These are phyloP conservation scores for Spathaspora hagerdaliae DNA, from an alignment of 805 yeast species.

Conservation along the genomic window DNA sequence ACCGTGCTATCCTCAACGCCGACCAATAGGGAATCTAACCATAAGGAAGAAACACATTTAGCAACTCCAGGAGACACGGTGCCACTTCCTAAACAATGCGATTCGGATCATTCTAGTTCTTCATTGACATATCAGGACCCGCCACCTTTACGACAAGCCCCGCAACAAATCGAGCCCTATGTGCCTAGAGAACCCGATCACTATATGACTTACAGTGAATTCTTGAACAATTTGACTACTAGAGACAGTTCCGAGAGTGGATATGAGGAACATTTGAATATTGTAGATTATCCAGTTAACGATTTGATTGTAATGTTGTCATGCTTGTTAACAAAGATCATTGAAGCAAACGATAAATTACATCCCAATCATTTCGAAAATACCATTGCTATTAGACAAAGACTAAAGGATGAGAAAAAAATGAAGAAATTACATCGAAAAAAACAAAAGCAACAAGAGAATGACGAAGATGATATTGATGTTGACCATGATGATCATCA, in stretches of 20 bases:
- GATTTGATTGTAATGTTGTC: conserved; percentile 83
- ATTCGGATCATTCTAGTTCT: conserved; percentile 3
- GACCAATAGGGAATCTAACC: background rate
- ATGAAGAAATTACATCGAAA: conserved; percentile 21
- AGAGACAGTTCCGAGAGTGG: conserved; percentile 10
- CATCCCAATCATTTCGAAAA: conserved; percentile 64
- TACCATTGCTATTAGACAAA: conserved; percentile 39
- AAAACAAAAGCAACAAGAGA: conserved; percentile 1
- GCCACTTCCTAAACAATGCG: background rate
- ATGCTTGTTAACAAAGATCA: conserved; percentile 77
- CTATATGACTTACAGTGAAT: conserved; percentile 41
- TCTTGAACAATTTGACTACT: conserved; percentile 24
- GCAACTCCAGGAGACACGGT: background rate
- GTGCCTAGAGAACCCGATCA: conserved; percentile 30
- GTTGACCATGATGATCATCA: conserved; percentile 4
- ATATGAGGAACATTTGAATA: conserved; percentile 58
- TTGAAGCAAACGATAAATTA: conserved; percentile 82
- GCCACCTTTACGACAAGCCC: conserved; percentile 1
- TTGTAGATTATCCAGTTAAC: conserved; percentile 77
- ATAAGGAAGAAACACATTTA: too few species aligned
- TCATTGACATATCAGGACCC: conserved; percentile 3
- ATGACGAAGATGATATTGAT: conserved; percentile 2
- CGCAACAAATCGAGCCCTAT: conserved; percentile 1
- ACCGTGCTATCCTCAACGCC: conserved; percentile 4
- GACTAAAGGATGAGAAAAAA: conserved; percentile 29